phyloP scores from a whole-genome alignment of 2,329 filamentous ascomycete species.

The Neopestalotiopsis rosae region DNA sequence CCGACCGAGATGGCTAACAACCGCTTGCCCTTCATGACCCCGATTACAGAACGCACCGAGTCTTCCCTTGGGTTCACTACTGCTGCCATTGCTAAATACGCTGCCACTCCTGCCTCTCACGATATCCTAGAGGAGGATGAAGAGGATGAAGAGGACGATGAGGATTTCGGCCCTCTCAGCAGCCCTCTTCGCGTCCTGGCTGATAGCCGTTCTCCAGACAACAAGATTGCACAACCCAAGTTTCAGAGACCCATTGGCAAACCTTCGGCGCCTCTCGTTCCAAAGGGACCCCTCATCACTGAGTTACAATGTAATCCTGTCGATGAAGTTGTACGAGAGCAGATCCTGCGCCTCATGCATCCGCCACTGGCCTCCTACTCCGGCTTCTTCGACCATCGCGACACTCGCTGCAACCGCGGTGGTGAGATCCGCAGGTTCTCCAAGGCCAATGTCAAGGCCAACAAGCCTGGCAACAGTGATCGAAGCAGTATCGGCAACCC shows the following conservation, averaged over 20 bases:
- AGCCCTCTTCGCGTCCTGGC: conserved; percentile 75
- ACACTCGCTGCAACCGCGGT: conserved; percentile 68
- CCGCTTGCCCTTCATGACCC: conserved; percentile 96
- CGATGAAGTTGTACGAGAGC: conserved; percentile 73
- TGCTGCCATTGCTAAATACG: conserved; percentile 61
- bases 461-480: conserved; percentile 64
- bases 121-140: conserved; percentile 32
- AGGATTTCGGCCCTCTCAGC: conserved; percentile 54
- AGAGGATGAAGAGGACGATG: conserved; percentile 36
- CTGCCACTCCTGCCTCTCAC: conserved; percentile 48
- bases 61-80: conserved; percentile 76
- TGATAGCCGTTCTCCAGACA: conserved; percentile 51
- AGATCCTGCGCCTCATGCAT: conserved; percentile 76
- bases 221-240: conserved; percentile 57
- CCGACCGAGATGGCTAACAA: conserved; percentile 83
- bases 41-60: conserved; percentile 95
- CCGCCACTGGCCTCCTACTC: conserved; percentile 76
- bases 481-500: conserved; percentile 62
- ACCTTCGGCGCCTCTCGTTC: conserved; percentile 35
- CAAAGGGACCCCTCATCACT: conserved; percentile 76
- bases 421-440: conserved; percentile 82
- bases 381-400: conserved; percentile 78
- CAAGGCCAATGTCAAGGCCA: conserved; percentile 67
- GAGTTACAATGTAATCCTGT: conserved; percentile 90
- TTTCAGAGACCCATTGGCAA: conserved; percentile 42